Conservation (phyloP, 192 early-diverging fungal genomes). For the Anaeromyces robustus region DNA sequence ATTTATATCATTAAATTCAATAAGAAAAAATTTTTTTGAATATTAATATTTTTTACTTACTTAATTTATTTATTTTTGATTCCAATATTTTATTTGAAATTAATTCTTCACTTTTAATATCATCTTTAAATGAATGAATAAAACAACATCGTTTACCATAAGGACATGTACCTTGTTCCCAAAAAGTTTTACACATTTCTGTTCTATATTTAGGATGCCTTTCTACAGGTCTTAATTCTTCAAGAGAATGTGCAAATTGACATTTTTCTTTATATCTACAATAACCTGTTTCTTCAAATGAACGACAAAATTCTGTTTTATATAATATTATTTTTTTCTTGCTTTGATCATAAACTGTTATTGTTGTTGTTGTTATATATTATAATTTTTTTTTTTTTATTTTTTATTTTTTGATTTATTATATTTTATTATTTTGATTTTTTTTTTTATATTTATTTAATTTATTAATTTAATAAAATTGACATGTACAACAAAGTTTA, state of each 20-base stretch:
- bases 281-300: slow-evolving; percentile 32
- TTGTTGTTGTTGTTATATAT: too few species aligned
- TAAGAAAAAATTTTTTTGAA: too few species aligned
- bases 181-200: slow-evolving; percentile 81
- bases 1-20: too few species aligned
- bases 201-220: slow-evolving; percentile 92
- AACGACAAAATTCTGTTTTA: slow-evolving; percentile 66
- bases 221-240: slow-evolving; percentile 61
- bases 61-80: neutral
- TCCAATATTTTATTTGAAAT: neutral
- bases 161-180: slow-evolving; percentile 71
- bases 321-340: slow-evolving; percentile 33
- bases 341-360: neutral
- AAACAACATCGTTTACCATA: slow-evolving; percentile 94
- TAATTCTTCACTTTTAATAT: neutral
- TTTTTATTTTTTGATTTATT: too few species aligned
- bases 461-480: too few species aligned
- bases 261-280: slow-evolving; percentile 77
- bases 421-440: too few species aligned
- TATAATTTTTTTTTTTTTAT: too few species aligned
- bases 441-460: too few species aligned
- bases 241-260: slow-evolving; percentile 77
- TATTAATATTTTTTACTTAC: too few species aligned
- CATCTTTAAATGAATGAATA: slow-evolving; percentile 39
- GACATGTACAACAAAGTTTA: too few species aligned